Percentiles rank a stretch among this genome's conserved stretches.
Conservation (phyloP, 2,329 filamentous ascomycete genomes). For the Conoideocrella luteorostrata region DNA sequence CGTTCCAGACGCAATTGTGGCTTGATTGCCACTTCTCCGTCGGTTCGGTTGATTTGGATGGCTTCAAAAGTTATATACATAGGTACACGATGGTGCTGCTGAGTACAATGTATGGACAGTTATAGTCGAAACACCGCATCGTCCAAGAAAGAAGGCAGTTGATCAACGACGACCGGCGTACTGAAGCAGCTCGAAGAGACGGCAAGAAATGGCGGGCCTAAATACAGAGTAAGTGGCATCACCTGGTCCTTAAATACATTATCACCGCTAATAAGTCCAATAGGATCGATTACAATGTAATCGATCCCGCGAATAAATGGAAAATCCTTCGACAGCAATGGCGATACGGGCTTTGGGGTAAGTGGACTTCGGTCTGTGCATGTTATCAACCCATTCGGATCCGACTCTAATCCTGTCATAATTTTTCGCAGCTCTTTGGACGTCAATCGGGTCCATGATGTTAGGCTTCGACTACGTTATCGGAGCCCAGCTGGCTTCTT, state of each 20-base stretch:
- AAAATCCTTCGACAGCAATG: conserved; percentile 19
- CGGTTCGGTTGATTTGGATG: not conserved
- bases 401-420: not conserved
- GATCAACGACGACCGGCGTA: too few relatives aligned
- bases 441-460: conserved; percentile 24
- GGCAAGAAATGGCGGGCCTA: not conserved
- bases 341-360: conserved; percentile 22
- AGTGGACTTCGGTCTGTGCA: too few relatives aligned
- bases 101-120: not conserved
- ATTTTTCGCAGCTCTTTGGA: conserved; percentile 17
- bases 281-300: conserved; percentile 17
- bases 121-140: not conserved
- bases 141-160: too few relatives aligned
- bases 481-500: conserved; percentile 23
- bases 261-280: too few relatives aligned
- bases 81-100: not conserved
- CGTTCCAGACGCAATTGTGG: not conserved
- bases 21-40: not conserved
- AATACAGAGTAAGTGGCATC: not conserved
- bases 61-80: not conserved
- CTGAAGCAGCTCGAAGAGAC: too few relatives aligned
- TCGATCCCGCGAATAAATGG: conserved; percentile 22
- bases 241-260: too few relatives aligned
- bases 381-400: not conserved
- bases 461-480: conserved; percentile 24